A percentile compares a stretch with the other conserved stretches of the same genome.
These are phyloP conservation scores for Zelopaecilomyces penicillatus DNA, from an alignment of 2,329 filamentous ascomycete species.

Conservation along the genomic window DNA sequence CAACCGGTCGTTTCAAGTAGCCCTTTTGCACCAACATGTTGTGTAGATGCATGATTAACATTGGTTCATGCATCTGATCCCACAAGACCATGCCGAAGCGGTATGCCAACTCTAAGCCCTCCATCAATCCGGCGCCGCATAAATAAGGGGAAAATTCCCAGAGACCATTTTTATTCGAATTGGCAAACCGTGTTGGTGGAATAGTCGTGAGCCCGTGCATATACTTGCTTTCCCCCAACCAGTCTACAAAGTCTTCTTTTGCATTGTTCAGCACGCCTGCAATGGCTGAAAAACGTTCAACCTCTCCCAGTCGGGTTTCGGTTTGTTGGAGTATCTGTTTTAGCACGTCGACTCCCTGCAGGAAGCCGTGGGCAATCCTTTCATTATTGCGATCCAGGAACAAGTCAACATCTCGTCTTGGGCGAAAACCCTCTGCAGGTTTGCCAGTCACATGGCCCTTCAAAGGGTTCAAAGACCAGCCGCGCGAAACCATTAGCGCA, in stretches of 20 bases:
- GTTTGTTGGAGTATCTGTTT: slow-evolving; percentile 1
- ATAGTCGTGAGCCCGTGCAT: slow-evolving; percentile 15
- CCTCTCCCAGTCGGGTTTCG: background rate
- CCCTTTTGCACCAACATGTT: slow-evolving; percentile 37
- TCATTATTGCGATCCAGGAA: slow-evolving; percentile 32
- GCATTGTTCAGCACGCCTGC: slow-evolving; percentile 6
- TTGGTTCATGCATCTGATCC: slow-evolving; percentile 31
- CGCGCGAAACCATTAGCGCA: slow-evolving; percentile 33
- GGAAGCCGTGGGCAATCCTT: slow-evolving; percentile 10
- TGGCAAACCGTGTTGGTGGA: slow-evolving; percentile 33
- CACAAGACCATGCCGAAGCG: slow-evolving; percentile 25
- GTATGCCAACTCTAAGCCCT: slow-evolving; percentile 34
- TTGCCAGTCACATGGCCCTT: slow-evolving; percentile 26
- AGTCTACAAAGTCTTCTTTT: slow-evolving; percentile 9
- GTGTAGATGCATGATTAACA: slow-evolving; percentile 35
- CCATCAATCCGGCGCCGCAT: slow-evolving; percentile 36
- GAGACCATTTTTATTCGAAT: slow-evolving; percentile 33
- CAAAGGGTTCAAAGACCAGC: slow-evolving; percentile 29
- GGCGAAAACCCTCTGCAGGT: slow-evolving; percentile 27
- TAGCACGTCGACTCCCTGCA: slow-evolving; percentile 1
- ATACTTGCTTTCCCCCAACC: slow-evolving; percentile 12
- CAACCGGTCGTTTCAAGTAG: slow-evolving; percentile 25
- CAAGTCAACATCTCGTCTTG: slow-evolving; percentile 32
- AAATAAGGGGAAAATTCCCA: slow-evolving; percentile 42
- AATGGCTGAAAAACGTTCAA: background rate